Base-by-base conservation (phyloP, 352 stramenopile species). In the Globisporangium paroecandrum region DNA sequence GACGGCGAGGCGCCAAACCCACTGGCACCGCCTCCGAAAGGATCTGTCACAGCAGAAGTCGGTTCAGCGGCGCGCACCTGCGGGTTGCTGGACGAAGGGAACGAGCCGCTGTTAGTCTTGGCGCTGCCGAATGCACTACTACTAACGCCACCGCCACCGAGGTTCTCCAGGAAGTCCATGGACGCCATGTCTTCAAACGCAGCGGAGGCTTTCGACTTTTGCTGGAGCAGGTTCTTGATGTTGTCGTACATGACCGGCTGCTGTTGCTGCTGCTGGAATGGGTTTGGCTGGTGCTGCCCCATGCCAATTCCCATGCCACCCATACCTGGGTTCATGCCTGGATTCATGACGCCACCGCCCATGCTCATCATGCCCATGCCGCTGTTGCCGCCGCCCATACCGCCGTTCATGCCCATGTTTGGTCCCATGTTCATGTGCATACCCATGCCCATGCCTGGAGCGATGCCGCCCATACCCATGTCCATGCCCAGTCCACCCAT, bases 221-320 rank as follows among this genome's bases (percentile, higher is more conserved):
- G 83, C 72, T 90, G 77, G 1, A 92, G 72, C 15, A 92, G 69
- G 67, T 92, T 90, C 78, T 90, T 89, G 77, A 91, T 92, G 69
- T 86, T 92, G 72, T 92, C 84, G 74, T 92, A 92, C 79, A 92
- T 90, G 62, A 90, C 74, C 2, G 77, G 79, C 24, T 75, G 71
- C 49, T 55, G 72, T 20, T 81, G 77, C 56, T 70, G 71, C n/a
- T 73, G 77, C 53, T 81, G 66, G 61, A 74, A 73, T 49, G 54
- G 70, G n/a, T 72, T 75, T 43, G 77, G 63, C 62, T 76, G 72
- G 61, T 70, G 67, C 34, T 67, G 63, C 62, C 61, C 53, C 72
- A 75, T 77, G 20, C 51, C 36, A 65, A 73, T 75, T n/a, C 47
- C 36, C 18, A 62, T 60, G 49, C 72, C 74, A 46, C 74, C 66